Evolutionary conservation across 257 asterid genomes (phyloP).

Genomic region (Plantago elongata): DNA sequence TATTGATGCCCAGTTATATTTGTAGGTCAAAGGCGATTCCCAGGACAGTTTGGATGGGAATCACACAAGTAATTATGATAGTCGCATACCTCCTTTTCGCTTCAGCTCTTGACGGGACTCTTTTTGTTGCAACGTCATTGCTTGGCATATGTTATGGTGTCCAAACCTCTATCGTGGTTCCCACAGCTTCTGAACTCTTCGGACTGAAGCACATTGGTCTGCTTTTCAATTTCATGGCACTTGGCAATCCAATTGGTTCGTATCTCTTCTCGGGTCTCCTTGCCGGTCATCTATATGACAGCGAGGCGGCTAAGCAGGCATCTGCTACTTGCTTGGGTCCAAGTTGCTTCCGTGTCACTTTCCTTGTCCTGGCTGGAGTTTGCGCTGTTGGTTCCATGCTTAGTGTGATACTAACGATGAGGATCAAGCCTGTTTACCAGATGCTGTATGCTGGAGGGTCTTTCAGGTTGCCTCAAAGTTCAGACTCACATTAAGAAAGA

Average conservation of each 20-base stretch:
- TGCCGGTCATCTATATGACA: constrained; percentile 56
- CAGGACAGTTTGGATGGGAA: constrained; percentile 56
- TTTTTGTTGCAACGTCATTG: constrained; percentile 44
- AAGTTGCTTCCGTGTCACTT: constrained; percentile 51
- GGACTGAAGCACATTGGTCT: constrained; percentile 67
- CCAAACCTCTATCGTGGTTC: constrained; percentile 55
- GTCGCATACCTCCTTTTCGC: constrained; percentile 56
- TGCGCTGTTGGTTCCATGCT: constrained; percentile 43
- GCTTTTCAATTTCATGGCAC: constrained; percentile 49
- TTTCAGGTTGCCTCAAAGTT: constrained; percentile 41
- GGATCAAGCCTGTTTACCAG: constrained; percentile 60
- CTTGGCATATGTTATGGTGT: constrained; percentile 70
- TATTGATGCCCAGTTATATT: not conserved
- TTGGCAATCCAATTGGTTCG: constrained; percentile 72
- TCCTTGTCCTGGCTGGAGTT: constrained; percentile 55
- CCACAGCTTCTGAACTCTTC: constrained; percentile 67
- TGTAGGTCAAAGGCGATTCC: constrained; percentile 58
- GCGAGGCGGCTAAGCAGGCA: constrained; percentile 54
- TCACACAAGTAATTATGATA: constrained; percentile 56
- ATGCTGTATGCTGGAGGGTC: constrained; percentile 75
- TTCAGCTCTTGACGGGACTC: constrained; percentile 40
- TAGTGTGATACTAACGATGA: constrained; percentile 44
- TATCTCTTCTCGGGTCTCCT: constrained; percentile 61
- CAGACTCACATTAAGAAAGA: constrained; percentile 27
- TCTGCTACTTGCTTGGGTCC: constrained; percentile 53